Evolutionary conservation across 108 stramenopile species (phyloP).

Genomic region (Parietichytrium sp.): DNA sequence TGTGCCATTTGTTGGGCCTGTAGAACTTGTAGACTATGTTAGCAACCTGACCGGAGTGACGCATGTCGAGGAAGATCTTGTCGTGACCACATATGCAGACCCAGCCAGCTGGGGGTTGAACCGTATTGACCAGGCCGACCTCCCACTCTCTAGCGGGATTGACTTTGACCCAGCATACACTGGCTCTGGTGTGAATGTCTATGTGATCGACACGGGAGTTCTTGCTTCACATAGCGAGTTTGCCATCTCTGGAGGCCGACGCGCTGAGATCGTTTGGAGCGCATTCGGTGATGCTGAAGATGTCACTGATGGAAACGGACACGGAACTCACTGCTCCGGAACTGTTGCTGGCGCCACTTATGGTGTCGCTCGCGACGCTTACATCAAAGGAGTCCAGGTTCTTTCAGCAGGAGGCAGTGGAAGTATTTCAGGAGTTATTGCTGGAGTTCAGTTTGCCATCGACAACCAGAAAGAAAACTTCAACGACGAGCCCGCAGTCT

Average conservation of each 20-base stretch:
- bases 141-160: not conserved
- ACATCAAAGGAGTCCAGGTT: constrained; percentile 25
- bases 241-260: no score
- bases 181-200: not conserved
- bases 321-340: constrained; percentile 47
- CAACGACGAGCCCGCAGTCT: not conserved
- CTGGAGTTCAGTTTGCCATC: not conserved
- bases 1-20: not conserved
- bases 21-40: not conserved
- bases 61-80: not conserved
- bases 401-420: constrained; percentile 2
- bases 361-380: not conserved
- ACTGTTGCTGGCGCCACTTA: constrained; percentile 30
- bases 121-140: not conserved
- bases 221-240: constrained; percentile 14
- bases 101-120: not conserved
- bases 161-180: not conserved
- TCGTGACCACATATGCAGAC: not conserved
- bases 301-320: not conserved
- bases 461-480: not conserved
- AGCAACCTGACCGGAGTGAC: not conserved
- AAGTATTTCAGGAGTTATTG: not conserved
- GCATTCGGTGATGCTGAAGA: not conserved
- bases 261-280: not conserved
- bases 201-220: constrained; percentile 36